Evolutionary conservation across 768 basidiomycete genomes (phyloP), one percentile per base, ranked within the genome.

Genomic region (Hysterangium stoloniferum): DNA sequence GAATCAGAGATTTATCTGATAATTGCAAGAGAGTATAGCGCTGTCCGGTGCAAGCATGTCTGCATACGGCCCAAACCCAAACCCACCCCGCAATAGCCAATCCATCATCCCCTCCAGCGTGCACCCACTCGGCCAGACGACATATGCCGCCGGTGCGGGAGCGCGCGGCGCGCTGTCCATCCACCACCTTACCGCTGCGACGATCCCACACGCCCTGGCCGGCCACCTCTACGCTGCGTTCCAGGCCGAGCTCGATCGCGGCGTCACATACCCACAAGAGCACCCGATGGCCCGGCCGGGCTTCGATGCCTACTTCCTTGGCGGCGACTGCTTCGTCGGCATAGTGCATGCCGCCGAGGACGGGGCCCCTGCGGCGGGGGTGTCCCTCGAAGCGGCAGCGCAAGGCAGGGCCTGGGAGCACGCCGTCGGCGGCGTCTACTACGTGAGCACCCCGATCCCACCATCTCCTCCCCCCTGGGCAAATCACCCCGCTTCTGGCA

Each of bases 201-300:
- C 48, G 13, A 63, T 68, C 9, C 61, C 57, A 35, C 61, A 71
- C 2, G 82, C 78, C 22, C 66, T 91, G 33, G 60, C 86, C 48
- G 72, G 79, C 19, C 76, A 82, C 58, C 73, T 89, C 15, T 73
- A 74, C 55, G 33, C 52, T 28, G 68, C 79, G 22, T 94, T 95
- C 64, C 76, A 78, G n/a, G 70, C 72, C 46, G 88, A 86, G 58
- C 71, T 95, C 11, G 82, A 80, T 50, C 76, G 76, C 40, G 93
- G 93, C 1, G 59, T 69, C 55, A 90, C 92, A 6, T 95, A 94
- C 64, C 91, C 92, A 0, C 92, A 94, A 65, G 86, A 91, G 65
- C 64, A 62, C 7, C 57, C 60, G 15, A 64, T 73, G 51, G 63
- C 66, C 5, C 70, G 72, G 20, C 65, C 75, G 28, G 67, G 72